Conservation (phyloP, 129 eudicot species). For the Escallonia herrerae region DNA sequence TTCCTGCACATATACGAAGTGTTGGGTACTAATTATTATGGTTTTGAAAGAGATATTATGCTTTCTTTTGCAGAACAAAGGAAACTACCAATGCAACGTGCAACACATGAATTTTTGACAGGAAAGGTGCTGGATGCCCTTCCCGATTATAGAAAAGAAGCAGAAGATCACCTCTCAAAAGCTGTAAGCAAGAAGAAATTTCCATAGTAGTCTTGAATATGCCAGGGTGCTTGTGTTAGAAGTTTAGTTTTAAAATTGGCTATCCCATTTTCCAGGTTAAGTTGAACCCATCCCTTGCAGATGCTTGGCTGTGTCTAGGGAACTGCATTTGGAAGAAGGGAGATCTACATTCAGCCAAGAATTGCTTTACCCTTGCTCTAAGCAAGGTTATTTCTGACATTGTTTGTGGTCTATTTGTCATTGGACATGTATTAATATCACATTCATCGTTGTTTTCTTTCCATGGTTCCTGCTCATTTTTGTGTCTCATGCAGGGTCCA, state of each 20-base stretch:
- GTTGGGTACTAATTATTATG: background rate
- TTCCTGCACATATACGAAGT: background rate
- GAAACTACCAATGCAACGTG: conserved; percentile 59
- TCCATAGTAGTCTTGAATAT: background rate
- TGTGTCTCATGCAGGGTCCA: conserved; percentile 52
- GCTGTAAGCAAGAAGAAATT: conserved; percentile 50
- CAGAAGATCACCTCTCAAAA: conserved; percentile 98
- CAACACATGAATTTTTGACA: conserved; percentile 73
- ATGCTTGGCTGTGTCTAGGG: conserved; percentile 93
- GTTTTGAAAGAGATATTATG: background rate
- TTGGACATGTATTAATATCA: background rate
- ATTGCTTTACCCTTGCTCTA: conserved; percentile 69
- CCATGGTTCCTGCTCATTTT: background rate
- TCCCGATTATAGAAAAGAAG: conserved; percentile 80
- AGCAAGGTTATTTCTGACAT: conserved; percentile 57
- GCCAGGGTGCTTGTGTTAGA: conserved; percentile 1
- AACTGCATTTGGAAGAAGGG: conserved; percentile 98
- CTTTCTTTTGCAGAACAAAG: conserved; percentile 57
- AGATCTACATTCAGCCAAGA: conserved; percentile 68
- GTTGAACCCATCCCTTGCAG: conserved; percentile 89
- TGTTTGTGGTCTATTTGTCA: background rate
- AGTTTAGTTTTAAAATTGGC: conserved; percentile 10
- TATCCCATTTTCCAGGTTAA: conserved; percentile 52
- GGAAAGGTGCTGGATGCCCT: conserved; percentile 87
- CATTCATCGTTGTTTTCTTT: background rate